Evolutionary conservation across 2,329 filamentous ascomycete genomes (phyloP), one percentile per base, ranked within the genome.

Genomic region (Fusarium phyllophilum): DNA sequence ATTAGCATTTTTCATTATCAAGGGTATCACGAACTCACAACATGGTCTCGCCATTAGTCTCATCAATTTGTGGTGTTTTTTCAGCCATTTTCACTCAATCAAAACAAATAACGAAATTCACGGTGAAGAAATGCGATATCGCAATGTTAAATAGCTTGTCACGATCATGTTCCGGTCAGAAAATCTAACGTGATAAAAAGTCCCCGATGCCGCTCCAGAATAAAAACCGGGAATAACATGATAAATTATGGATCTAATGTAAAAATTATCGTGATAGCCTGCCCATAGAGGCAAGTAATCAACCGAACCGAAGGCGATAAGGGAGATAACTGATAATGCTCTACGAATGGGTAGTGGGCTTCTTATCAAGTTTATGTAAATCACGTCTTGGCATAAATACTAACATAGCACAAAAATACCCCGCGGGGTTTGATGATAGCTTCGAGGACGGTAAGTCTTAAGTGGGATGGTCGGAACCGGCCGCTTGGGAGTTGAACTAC

Each of bases 241-340:
- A 56, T 44, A 60, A 59, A 60, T 39, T 52, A 60, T 60, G 56
- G 56, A 60, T 2, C 62, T 52, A 8, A 4, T 13, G n/a, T 17
- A 22, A 61, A 36, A 64, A 42, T 64, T 64, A 44, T 64, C 36
- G 36, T 61, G 20, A 61, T 41, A 46, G 22, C 56, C 56, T 41
- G 18, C 42, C 33, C 13, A 8, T 62, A 24, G 52, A 46, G 46
- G 62, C 22, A 39, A 20, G 15, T 34, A 13, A 63, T 26, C 46
- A 29, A 52, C 34, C 44, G 39, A 51, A 12, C 36, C 26, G 34
- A 42, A 41, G 36, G 20, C 8, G 58, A 29, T 63, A 45, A 15
- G 4, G 15, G 22, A 48, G 42, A 63, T 61, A 61, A 14, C 20
- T 15, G 26, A 3, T 2, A n/a, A n/a, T 42, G 17, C 8, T 59